Conservation (phyloP, 2,329 filamentous ascomycete species). For the Nemania bipapillata region DNA sequence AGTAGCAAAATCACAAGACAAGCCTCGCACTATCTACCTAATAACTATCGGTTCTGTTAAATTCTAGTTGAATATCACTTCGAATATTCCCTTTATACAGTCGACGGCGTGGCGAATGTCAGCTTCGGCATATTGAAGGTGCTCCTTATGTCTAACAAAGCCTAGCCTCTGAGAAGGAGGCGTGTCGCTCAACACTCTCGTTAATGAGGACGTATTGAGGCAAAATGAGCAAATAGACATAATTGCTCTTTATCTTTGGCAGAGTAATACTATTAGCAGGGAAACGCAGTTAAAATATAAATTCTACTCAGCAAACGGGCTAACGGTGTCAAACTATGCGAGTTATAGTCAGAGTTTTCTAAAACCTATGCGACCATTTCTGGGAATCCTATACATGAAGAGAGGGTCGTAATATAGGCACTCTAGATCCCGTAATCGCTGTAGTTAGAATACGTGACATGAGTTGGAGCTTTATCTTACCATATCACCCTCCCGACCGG, state of each 20-base stretch:
- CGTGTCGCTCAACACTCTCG: neutral
- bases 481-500: no score
- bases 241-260: neutral
- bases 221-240: neutral
- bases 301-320: neutral
- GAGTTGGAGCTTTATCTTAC: no score
- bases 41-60: neutral
- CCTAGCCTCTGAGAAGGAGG: neutral
- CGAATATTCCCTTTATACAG: neutral
- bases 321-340: neutral
- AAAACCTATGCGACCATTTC: no score
- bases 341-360: neutral
- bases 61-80: neutral
- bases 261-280: neutral
- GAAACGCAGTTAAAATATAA: neutral
- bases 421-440: no score
- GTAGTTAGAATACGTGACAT: no score
- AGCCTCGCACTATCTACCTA: neutral
- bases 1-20: neutral
- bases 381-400: no score
- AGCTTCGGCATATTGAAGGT: neutral
- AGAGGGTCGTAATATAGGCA: no score
- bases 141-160: neutral
- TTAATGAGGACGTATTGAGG: constrained; percentile 1
- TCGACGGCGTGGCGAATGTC: neutral